These are phyloP conservation scores for Suillus subalutaceus DNA, from an alignment of 768 basidiomycete genomes.

Conservation along the genomic window DNA sequence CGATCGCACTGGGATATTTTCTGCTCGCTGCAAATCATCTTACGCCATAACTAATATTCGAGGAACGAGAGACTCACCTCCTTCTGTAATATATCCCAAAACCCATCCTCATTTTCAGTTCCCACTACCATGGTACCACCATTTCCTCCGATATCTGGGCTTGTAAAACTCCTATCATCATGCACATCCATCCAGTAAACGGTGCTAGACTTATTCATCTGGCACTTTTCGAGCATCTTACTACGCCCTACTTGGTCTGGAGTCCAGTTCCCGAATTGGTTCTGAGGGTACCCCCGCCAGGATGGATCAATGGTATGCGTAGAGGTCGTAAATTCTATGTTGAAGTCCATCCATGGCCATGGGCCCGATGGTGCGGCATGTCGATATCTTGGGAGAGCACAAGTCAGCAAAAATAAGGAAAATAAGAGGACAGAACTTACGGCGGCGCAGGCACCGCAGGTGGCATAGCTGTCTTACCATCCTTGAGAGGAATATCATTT, in stretches of 20 bases:
- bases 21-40: slow-evolving; percentile 35
- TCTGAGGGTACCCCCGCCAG: slow-evolving; percentile 29
- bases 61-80: slow-evolving; percentile 36
- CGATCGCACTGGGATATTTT: slow-evolving; percentile 45
- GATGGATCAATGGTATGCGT: neutral
- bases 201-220: slow-evolving; percentile 17
- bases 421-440: neutral
- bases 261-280: slow-evolving; percentile 36
- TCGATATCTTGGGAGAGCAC: slow-evolving; percentile 15
- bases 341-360: slow-evolving; percentile 36
- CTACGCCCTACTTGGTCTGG: slow-evolving; percentile 30
- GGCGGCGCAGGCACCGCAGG: slow-evolving; percentile 3
- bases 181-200: slow-evolving; percentile 31
- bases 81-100: slow-evolving; percentile 36
- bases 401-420: neutral
- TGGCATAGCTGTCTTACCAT: neutral
- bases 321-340: neutral
- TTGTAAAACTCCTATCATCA: slow-evolving; percentile 14
- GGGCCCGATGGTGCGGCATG: slow-evolving; percentile 31
- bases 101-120: slow-evolving; percentile 22
- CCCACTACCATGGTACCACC: slow-evolving; percentile 1
- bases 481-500: neutral
- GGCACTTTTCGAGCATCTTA: slow-evolving; percentile 30
- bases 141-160: neutral
- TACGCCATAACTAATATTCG: neutral